Percentiles rank a stretch among this genome's conserved stretches.
phyloP scores from a whole-genome alignment of 305 asterid genomes.

The Solanum hybrid region DNA sequence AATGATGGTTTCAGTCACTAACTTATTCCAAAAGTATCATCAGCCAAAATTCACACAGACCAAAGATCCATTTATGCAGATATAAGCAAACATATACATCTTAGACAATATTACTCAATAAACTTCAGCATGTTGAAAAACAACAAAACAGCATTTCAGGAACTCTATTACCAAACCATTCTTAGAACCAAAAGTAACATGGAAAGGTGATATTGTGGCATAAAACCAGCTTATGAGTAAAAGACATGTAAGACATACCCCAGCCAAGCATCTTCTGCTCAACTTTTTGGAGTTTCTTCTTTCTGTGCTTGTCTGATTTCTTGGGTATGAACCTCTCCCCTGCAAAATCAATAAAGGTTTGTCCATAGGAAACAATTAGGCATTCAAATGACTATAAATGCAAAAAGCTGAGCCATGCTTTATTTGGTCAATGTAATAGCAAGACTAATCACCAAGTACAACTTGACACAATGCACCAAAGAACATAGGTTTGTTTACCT shows the following conservation, averaged over 20 bases:
- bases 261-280: conserved; percentile 96
- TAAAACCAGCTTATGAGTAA: not conserved
- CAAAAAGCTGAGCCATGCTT: not conserved
- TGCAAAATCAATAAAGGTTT: conserved; percentile 21
- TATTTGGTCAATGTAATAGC: not conserved
- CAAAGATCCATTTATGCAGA: not conserved
- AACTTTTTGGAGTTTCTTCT: conserved; percentile 73
- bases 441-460: not conserved
- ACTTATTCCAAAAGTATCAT: not conserved
- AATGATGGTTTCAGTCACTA: not conserved
- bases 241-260: conserved; percentile 46
- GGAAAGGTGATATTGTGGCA: not conserved
- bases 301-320: conserved; percentile 80
- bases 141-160: not conserved
- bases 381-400: not conserved
- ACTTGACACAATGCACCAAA: conserved; percentile 2
- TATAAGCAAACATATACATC: not conserved
- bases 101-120: not conserved
- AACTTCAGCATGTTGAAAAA: not conserved
- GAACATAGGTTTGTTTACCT: conserved; percentile 32
- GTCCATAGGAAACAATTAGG: not conserved
- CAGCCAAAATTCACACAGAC: not conserved
- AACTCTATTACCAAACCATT: not conserved
- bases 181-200: not conserved
- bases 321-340: conserved; percentile 74